These are phyloP conservation scores for Prosopis cineraria DNA, from an alignment of 306 rosid genomes.

Conservation along the genomic window DNA sequence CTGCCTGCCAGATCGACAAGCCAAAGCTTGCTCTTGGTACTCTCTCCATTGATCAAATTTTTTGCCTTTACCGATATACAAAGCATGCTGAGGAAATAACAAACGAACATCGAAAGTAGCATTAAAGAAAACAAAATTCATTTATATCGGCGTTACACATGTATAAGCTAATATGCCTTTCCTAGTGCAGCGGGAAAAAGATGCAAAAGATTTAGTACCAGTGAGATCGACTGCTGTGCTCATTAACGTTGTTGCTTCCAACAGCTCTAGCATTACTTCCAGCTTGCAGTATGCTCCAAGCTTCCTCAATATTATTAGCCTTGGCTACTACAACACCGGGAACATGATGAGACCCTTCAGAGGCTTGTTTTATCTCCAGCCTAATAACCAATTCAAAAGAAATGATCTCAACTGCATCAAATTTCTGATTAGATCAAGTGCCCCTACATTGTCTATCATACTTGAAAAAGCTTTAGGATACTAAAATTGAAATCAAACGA, in stretches of 20 bases:
- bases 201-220: conserved; percentile 52
- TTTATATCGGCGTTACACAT: background rate
- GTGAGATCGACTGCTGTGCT: conserved; percentile 93
- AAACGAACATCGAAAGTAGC: conserved; percentile 10
- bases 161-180: background rate
- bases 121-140: conserved; percentile 1
- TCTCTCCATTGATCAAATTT: conserved; percentile 73
- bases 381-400: conserved; percentile 41
- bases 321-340: conserved; percentile 83
- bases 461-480: conserved; percentile 24
- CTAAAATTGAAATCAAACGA: conserved; percentile 16
- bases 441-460: conserved; percentile 19
- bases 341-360: conserved; percentile 79
- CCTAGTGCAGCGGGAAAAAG: background rate
- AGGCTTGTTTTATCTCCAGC: conserved; percentile 84
- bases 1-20: conserved; percentile 95
- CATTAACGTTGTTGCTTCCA: conserved; percentile 86
- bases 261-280: conserved; percentile 89
- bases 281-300: conserved; percentile 71
- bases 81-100: conserved; percentile 64
- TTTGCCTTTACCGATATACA: conserved; percentile 73
- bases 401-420: conserved; percentile 28
- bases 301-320: conserved; percentile 64
- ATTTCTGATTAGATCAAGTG: conserved; percentile 21
- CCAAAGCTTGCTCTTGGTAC: conserved; percentile 93